A percentile compares a stretch with the other conserved stretches of the same genome.
Evolutionary conservation across 345 rosid species (phyloP).

Genomic region (Pistacia integerrima): DNA sequence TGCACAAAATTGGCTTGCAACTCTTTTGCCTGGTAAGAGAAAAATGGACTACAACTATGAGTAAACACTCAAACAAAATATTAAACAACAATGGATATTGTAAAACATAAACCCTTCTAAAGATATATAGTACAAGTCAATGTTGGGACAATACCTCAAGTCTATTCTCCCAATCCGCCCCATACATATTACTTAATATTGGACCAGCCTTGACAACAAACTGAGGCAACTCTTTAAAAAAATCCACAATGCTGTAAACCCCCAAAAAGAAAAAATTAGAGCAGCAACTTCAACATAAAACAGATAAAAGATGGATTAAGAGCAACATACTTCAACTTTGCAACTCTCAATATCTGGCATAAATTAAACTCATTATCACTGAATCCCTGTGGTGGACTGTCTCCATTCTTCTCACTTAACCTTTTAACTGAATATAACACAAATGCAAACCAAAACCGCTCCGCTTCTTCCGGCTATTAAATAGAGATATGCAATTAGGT

Average conservation of each 20-base stretch:
- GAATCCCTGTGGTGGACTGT: slow-evolving; percentile 28
- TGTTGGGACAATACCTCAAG: slow-evolving; percentile 66
- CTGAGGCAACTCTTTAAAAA: slow-evolving; percentile 89
- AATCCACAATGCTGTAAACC: slow-evolving; percentile 68
- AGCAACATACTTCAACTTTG: slow-evolving; percentile 67
- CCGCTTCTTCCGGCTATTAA: slow-evolving; percentile 79
- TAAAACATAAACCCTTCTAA: neutral
- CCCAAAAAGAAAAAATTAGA: slow-evolving; percentile 15
- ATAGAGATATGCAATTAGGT: neutral
- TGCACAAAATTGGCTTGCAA: slow-evolving; percentile 83
- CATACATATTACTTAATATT: slow-evolving; percentile 57
- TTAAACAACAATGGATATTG: neutral
- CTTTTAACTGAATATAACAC: slow-evolving; percentile 65
- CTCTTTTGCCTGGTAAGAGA: slow-evolving; percentile 69
- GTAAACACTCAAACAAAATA: slow-evolving; percentile 8
- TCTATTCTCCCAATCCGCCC: slow-evolving; percentile 81
- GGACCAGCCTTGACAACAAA: slow-evolving; percentile 84
- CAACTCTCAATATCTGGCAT: slow-evolving; percentile 72
- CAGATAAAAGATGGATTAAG: slow-evolving; percentile 2
- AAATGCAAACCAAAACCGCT: slow-evolving; percentile 84
- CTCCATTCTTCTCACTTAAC: slow-evolving; percentile 52
- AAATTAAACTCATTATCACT: slow-evolving; percentile 52
- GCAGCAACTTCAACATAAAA: neutral
- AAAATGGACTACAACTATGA: slow-evolving; percentile 19
- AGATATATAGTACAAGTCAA: neutral